A percentile compares a stretch with the other conserved stretches of the same genome.
These are phyloP conservation scores for Dissophora ornata DNA, from an alignment of 192 early-diverging fungal species.

Conservation along the genomic window DNA sequence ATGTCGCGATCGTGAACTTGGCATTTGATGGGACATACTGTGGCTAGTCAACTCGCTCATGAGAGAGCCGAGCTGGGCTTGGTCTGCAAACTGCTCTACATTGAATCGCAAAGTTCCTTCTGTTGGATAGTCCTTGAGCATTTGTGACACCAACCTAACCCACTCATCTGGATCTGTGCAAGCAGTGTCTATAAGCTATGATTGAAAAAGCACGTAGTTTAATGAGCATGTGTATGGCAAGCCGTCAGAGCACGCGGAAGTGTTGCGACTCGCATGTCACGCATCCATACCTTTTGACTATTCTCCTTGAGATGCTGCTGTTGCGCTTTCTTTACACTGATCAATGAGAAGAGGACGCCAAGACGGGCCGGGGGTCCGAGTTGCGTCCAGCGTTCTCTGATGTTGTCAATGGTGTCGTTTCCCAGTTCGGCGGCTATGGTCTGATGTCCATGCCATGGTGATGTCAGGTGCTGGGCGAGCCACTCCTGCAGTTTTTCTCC, in stretches of 20 bases:
- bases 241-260: too few species aligned
- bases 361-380: constrained; percentile 36
- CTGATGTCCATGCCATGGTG: constrained; percentile 52
- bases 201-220: neutral
- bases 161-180: constrained; percentile 46
- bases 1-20: too few species aligned
- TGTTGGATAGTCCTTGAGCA: constrained; percentile 44
- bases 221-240: neutral
- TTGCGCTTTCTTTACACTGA: constrained; percentile 51
- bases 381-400: constrained; percentile 40
- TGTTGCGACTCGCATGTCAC: too few species aligned
- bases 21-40: too few species aligned
- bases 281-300: constrained; percentile 42
- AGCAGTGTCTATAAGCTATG: constrained; percentile 36
- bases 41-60: constrained; percentile 22
- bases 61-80: constrained; percentile 28
- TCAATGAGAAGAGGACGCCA: constrained; percentile 45
- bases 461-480: constrained; percentile 39
- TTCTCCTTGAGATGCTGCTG: constrained; percentile 35
- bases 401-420: constrained; percentile 46
- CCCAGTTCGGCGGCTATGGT: constrained; percentile 39
- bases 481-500: constrained; percentile 46
- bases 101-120: constrained; percentile 42
- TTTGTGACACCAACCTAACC: constrained; percentile 37
- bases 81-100: constrained; percentile 48